Evolutionary conservation across 2,329 filamentous ascomycete species (phyloP), one percentile per base, ranked within the genome.

Genomic region (Xylariomycetidae sp.): DNA sequence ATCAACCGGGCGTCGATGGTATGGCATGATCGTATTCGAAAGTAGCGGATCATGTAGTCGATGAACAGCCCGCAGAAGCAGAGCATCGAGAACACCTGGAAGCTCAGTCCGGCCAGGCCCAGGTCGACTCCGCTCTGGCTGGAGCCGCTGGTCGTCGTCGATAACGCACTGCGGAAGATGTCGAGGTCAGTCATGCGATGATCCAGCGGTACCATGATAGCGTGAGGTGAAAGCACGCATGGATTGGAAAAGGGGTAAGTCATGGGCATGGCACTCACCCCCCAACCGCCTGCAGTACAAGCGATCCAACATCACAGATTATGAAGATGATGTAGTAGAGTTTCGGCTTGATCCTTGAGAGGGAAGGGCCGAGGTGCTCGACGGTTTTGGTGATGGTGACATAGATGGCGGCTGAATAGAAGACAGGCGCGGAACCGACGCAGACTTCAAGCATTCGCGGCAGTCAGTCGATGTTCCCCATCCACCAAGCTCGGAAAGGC

Each of bases 331-430:
- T 32, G 30, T 54, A 55, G 32, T 50, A 49, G 4, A 55, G 42
- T 4, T 42, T 44, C 13, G 53, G 52, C n/a, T 32, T 39, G 18
- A 56, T 37, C 4, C 52, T 44, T n/a, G 51, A 35, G 1, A 50
- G 34, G 5, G 42, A 39, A 2, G 35, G 35, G 12, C 54, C 59
- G 44, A 50, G 32, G 24, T 42, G 25, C 53, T 63, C 43, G 64
- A 62, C 31, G 53, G 41, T 60, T 23, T 37, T 26, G 13, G 36
- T 29, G 15, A 51, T 60, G 42, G 74, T 79, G 34, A 83, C 69
- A 53, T 84, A 85, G 49, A 84, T 76, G 38, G 75, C 76, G 0
- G 79, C 79, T 18, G 74, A 67, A 47, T 72, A 67, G 53, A 74
- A 77, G 34, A 74, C 71, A 8, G 70, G 70, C 0, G 60, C 67